Evolutionary conservation across 331 rosid species (phyloP).

Genomic region (Phaseolus coccineus): DNA sequence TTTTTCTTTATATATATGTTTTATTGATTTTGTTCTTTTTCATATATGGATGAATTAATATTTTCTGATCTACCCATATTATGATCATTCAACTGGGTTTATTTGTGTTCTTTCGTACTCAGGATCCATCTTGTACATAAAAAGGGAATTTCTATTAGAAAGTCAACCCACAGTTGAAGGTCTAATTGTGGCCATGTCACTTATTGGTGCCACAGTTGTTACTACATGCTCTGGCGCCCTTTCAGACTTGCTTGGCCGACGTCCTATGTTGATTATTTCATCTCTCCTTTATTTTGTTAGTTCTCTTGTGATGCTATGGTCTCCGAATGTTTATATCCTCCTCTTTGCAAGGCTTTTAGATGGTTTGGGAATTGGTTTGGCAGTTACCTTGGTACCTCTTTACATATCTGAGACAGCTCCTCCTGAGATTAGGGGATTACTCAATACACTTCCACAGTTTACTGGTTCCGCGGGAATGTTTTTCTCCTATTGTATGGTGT

Average conservation of each 20-base stretch:
- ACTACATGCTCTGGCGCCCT: constrained; percentile 84
- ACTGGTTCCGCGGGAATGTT: constrained; percentile 91
- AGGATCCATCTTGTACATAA: constrained; percentile 86
- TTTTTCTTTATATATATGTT: neutral
- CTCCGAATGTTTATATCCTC: constrained; percentile 85
- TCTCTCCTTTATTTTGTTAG: constrained; percentile 76
- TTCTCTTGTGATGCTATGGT: constrained; percentile 85
- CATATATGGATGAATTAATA: neutral
- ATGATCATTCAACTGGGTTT: neutral
- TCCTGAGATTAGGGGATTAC: constrained; percentile 81
- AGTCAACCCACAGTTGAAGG: constrained; percentile 83
- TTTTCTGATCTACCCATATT: constrained; percentile 16
- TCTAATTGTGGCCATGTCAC: constrained; percentile 86
- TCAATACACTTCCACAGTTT: constrained; percentile 90
- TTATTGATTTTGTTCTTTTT: neutral
- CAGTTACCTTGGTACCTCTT: constrained; percentile 80
- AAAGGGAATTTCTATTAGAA: constrained; percentile 73
- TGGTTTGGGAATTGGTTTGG: constrained; percentile 86
- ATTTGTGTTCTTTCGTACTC: constrained; percentile 15
- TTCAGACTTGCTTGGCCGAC: constrained; percentile 83
- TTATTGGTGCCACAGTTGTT: constrained; percentile 83
- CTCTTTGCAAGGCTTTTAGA: constrained; percentile 81
- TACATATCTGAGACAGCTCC: constrained; percentile 95
- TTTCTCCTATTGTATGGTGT: constrained; percentile 87
- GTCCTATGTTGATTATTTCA: constrained; percentile 77